Conservation (phyloP, 1,284 basidiomycete species). For the Sanghuangporus baumii region DNA sequence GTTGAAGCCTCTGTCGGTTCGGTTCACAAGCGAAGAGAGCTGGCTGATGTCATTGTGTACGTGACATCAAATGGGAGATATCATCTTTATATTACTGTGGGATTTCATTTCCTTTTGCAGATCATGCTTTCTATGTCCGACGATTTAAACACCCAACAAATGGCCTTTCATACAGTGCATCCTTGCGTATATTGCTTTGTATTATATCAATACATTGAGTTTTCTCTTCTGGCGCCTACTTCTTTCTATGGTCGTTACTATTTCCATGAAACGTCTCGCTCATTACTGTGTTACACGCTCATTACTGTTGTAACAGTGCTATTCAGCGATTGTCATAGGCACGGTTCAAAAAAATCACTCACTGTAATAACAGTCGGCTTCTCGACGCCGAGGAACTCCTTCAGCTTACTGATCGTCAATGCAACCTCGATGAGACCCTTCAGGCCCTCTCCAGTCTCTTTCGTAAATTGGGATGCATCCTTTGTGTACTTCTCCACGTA, state of each 20-base stretch:
- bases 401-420: constrained; percentile 76
- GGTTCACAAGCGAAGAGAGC: not conserved
- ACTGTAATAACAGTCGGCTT: constrained; percentile 96
- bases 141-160: too few relatives aligned
- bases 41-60: not conserved
- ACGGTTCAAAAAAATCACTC: constrained; percentile 27
- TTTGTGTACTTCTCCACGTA: constrained; percentile 93
- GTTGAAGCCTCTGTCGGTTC: not conserved
- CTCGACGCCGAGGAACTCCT: constrained; percentile 80
- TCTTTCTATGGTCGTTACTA: not conserved
- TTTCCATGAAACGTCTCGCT: not conserved
- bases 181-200: too few relatives aligned
- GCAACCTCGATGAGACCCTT: constrained; percentile 96
- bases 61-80: not conserved
- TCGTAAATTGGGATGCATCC: constrained; percentile 67
- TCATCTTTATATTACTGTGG: not conserved
- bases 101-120: not conserved
- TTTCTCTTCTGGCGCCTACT: not conserved
- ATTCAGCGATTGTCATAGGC: not conserved
- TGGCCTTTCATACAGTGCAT: too few relatives aligned
- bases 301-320: not conserved
- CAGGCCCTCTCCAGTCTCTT: constrained; percentile 83
- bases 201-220: too few relatives aligned
- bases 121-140: not conserved
- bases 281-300: not conserved